Base-by-base conservation (phyloP, 2,329 filamentous ascomycete species). In the Cladobotryum mycophilum region DNA sequence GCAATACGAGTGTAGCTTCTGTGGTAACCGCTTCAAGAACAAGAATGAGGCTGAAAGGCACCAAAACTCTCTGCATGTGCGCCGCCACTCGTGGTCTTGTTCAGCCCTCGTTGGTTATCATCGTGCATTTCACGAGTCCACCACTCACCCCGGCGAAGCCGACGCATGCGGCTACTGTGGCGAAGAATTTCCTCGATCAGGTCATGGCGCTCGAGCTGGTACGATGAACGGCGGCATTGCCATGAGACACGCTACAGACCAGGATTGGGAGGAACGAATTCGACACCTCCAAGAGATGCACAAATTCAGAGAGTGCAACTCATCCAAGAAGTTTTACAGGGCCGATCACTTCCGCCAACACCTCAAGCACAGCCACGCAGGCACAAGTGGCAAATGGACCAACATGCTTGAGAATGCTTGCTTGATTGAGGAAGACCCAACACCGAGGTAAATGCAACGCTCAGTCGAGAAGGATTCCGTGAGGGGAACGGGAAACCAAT, bases 341-440 rank as follows among this genome's bases (percentile, higher is more conserved):
- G 93, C 93, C 34, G 93, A 99, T 68, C 93, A 99, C 67, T 99
- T 99, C 76, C 84, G 93, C 53, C 93, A 99, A 69, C 93, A 99
- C 70, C 76, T 99, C 52, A 99, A 97, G 75, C 93, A 99, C 68
- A 96, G 90, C 67, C 93, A 97, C 70, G 89, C 88, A 36, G 93
- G 93, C 35, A 92, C 89, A 1, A 96, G 90, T 68, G 93, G 93
- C 33, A 97, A 97, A 70, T 99, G 93, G 93, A 99, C 93, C 12
- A 97, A 97, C 69, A 91, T 96, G 79, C 76, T 99, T 34, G 93
- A 99, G 67, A 95, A 89, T 64, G 89, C 91, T 5, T 99, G 93
- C 71, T 95, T 97, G 89, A 84, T 91, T 67, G 91, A 86, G 49
- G 78, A 95, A 65, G 90, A 96, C 40, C 60, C 65, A 38, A 61